phyloP scores from a whole-genome alignment of 2,329 filamentous ascomycete genomes.

The Teratosphaeria pseudoeucalypti region DNA sequence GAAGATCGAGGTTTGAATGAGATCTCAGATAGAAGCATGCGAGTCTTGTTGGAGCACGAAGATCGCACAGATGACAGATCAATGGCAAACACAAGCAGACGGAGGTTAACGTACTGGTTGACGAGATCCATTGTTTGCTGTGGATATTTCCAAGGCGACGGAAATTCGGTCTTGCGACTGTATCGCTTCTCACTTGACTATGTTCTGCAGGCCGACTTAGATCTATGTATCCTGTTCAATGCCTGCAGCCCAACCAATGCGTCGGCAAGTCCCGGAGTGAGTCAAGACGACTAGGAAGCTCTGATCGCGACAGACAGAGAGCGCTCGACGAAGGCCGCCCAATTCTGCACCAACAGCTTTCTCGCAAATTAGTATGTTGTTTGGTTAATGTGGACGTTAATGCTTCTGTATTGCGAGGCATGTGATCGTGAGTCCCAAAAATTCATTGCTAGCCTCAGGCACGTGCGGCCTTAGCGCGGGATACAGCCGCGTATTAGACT shows the following conservation, averaged over 20 bases:
- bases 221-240: background rate
- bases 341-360: background rate
- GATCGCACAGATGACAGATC: background rate
- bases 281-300: background rate
- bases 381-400: background rate
- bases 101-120: constrained; percentile 21
- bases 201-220: background rate
- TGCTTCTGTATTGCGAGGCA: background rate
- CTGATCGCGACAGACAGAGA: background rate
- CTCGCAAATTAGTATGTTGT: background rate
- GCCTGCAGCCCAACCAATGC: background rate
- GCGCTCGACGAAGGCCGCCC: background rate
- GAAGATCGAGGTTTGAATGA: background rate
- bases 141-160: background rate
- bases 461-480: background rate
- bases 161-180: too few relatives aligned
- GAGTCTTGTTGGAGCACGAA: background rate
- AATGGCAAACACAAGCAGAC: constrained; percentile 3
- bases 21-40: background rate
- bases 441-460: background rate
- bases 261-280: background rate
- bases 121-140: constrained; percentile 23
- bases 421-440: background rate
- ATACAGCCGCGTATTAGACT: background rate
- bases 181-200: background rate